phyloP scores from a whole-genome alignment of 208 protist genomes.

The Perkinsela sp. region DNA sequence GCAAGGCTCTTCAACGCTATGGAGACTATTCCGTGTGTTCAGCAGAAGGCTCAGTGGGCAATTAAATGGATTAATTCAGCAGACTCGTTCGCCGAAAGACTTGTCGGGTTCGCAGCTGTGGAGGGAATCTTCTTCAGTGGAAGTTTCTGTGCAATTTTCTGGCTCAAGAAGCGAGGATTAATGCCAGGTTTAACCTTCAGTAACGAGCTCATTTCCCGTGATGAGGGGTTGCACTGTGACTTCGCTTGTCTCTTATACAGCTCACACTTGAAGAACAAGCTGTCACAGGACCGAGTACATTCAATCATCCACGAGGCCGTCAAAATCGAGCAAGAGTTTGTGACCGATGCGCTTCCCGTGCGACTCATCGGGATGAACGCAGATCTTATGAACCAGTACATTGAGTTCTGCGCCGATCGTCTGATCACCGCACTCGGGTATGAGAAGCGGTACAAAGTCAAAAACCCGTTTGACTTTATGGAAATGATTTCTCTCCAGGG shows the following conservation, averaged over 20 bases:
- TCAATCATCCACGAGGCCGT: constrained; percentile 79
- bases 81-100: constrained; percentile 70
- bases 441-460: constrained; percentile 75
- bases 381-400: constrained; percentile 89
- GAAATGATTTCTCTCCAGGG: constrained; percentile 92
- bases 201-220: constrained; percentile 94
- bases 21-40: constrained; percentile 79
- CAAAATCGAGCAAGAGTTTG: constrained; percentile 82
- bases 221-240: constrained; percentile 94
- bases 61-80: constrained; percentile 47
- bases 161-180: constrained; percentile 94
- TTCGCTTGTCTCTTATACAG: constrained; percentile 92
- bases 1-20: constrained; percentile 79
- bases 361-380: constrained; percentile 94
- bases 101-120: constrained; percentile 90
- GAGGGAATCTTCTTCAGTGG: constrained; percentile 98
- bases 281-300: constrained; percentile 29
- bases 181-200: constrained; percentile 95
- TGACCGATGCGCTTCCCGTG: constrained; percentile 86
- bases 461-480: constrained; percentile 98
- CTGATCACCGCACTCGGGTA: constrained; percentile 77
- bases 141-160: constrained; percentile 94
- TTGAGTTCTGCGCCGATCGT: constrained; percentile 95
- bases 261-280: constrained; percentile 67
- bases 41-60: constrained; percentile 93